Percentiles rank a stretch among this genome's conserved stretches.
Evolutionary conservation across 2,329 filamentous ascomycete genomes (phyloP).

Genomic region (Talaromyces sp.): DNA sequence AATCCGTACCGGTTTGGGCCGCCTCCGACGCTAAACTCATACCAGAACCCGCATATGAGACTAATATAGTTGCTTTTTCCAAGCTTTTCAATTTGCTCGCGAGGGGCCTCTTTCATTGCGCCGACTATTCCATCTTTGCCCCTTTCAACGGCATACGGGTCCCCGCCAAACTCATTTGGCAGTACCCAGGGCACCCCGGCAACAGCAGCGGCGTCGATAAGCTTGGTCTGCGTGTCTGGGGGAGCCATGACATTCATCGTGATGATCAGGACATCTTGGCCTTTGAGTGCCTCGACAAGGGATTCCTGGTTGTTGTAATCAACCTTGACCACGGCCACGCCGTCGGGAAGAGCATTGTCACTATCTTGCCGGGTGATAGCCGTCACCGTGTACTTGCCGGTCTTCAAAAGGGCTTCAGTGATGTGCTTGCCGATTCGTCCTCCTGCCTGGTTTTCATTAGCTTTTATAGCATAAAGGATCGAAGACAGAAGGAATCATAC

Average conservation of each 20-base stretch:
- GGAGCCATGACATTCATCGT: constrained; percentile 45
- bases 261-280: constrained; percentile 55
- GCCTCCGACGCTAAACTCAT: constrained; percentile 46
- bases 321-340: constrained; percentile 38
- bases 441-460: constrained; percentile 22
- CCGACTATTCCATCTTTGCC: constrained; percentile 34
- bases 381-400: constrained; percentile 48
- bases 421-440: constrained; percentile 28
- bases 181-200: constrained; percentile 53
- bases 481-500: constrained; percentile 15
- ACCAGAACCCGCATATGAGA: constrained; percentile 48
- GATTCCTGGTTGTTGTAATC: constrained; percentile 46
- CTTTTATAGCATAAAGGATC: no score
- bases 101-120: constrained; percentile 12
- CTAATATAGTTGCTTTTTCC: constrained; percentile 42
- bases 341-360: constrained; percentile 38
- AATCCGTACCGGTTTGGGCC: constrained; percentile 41
- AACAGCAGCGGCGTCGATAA: constrained; percentile 51
- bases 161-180: constrained; percentile 44
- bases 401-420: constrained; percentile 34
- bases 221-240: constrained; percentile 38
- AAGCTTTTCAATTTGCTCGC: constrained; percentile 28
- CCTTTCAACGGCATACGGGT: constrained; percentile 25
- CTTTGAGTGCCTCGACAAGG: constrained; percentile 47
- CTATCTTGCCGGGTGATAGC: constrained; percentile 46